Conservation (phyloP, 2,329 filamentous ascomycete genomes). For the Allantophomopsis cytisporea region DNA sequence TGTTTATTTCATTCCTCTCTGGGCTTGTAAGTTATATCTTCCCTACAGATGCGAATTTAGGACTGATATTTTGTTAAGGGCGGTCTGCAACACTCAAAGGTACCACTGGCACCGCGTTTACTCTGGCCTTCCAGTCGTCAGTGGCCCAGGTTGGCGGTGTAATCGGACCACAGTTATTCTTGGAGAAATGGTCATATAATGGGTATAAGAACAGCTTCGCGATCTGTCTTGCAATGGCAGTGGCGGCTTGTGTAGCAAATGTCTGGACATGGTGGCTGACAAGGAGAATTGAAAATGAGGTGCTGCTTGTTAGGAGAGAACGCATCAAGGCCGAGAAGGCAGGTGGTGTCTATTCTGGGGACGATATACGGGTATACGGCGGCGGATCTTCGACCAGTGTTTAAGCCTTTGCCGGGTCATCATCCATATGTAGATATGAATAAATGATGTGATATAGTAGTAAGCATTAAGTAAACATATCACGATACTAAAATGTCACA, state of each 20-base stretch:
- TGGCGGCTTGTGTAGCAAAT: constrained; percentile 21
- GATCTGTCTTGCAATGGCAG: constrained; percentile 21
- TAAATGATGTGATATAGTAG: no score
- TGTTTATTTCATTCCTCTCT: constrained; percentile 29
- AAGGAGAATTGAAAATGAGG: constrained; percentile 24
- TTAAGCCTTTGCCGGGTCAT: no score
- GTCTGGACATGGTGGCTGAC: constrained; percentile 27
- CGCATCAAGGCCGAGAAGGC: constrained; percentile 16
- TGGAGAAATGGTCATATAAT: constrained; percentile 24
- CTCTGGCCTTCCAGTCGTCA: constrained; percentile 26
- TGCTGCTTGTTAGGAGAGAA: constrained; percentile 16
- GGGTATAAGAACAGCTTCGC: constrained; percentile 23
- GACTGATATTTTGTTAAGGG: constrained; percentile 10
- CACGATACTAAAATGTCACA: no score
- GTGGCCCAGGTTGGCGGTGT: constrained; percentile 30
- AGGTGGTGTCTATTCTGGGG: constrained; percentile 14
- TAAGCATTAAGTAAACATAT: no score
- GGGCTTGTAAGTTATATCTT: constrained; percentile 20
- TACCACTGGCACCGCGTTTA: constrained; percentile 29
- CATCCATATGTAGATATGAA: no score
- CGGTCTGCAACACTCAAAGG: constrained; percentile 25
- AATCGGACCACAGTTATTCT: constrained; percentile 28
- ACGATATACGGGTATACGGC: constrained; percentile 15
- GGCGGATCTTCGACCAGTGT: not conserved
- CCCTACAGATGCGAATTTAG: not conserved